Evolutionary conservation across 139 green algal species (phyloP), one percentile per base, ranked within the genome.

Genomic region (Axilococcus clingmanii): DNA sequence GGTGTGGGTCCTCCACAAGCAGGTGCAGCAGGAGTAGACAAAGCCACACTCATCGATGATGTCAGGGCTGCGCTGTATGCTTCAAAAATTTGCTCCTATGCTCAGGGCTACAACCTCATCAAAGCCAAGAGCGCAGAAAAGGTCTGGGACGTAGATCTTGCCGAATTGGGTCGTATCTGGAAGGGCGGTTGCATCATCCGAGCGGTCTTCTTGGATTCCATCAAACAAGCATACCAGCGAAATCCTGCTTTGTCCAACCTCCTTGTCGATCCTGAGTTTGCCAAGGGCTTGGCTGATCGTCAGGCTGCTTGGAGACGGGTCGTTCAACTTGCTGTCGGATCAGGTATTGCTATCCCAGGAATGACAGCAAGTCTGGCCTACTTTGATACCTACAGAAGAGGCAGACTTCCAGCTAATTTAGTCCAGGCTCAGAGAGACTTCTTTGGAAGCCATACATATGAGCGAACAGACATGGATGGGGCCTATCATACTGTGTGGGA

Each of bases 161-260:
- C 81, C 12, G 72, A 71, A 22, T 79, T 98, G 25, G 86, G 81
- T 7, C 76, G 89, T 54, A 98, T 95, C 75, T 97, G 89, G 89
- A 97, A 97, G 85, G 92, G 92, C 52, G 92, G 92, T 38, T 99
- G 93, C 81, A 99, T 99, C 70, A 99, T 99, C 74, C 84, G 93
- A 38, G 87, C 92, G 12, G 65, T 50, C 4, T 98, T 99, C 80
- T 66, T 99, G 40, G 86, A 97, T 65, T 74, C 85, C 60, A 98
- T 99, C 77, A 90, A 91, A 63, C 54, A 84, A 1, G 41, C 82
- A 14, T 96, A 95, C 72, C 57, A 76, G 61, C 67, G 72, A 36
- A 70, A 98, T 74, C 59, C 84, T 0, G 58, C 73, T 23, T 76
- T 97, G 41, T 57, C 82, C 32, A 89, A 78, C 58, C 71, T 96